These are phyloP conservation scores for Peronospora belbahrii DNA, from an alignment of 352 stramenopile species.

Conservation along the genomic window DNA sequence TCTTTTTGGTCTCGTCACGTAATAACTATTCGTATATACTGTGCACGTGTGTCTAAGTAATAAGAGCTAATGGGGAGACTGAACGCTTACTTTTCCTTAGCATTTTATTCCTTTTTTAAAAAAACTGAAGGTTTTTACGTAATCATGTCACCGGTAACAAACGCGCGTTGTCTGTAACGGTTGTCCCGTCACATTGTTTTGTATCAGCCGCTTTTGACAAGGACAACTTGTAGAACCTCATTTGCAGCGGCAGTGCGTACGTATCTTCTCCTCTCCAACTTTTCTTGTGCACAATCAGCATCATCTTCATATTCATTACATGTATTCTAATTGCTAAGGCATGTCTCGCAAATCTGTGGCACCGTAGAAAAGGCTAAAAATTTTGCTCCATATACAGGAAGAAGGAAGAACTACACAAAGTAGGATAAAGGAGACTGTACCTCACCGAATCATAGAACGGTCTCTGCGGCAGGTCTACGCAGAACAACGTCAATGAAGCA, in stretches of 20 bases:
- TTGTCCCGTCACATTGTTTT: too few relatives aligned
- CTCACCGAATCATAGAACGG: slow-evolving; percentile 38
- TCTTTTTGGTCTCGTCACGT: too few relatives aligned
- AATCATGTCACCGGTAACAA: too few relatives aligned
- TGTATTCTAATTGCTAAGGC: slow-evolving; percentile 55
- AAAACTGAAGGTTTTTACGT: too few relatives aligned
- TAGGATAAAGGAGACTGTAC: slow-evolving; percentile 1
- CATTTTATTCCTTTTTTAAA: too few relatives aligned
- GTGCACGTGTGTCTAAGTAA: too few relatives aligned
- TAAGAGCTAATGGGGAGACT: too few relatives aligned
- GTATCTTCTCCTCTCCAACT: background rate
- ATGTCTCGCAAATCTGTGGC: slow-evolving; percentile 60
- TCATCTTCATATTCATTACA: background rate
- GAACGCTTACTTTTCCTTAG: too few relatives aligned
- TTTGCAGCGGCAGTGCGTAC: slow-evolving; percentile 65
- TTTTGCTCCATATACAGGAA: slow-evolving; percentile 77
- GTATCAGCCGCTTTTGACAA: too few relatives aligned
- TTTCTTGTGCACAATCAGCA: background rate
- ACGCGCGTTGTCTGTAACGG: too few relatives aligned
- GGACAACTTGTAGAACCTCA: slow-evolving; percentile 47
- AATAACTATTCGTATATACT: too few relatives aligned
- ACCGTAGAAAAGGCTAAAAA: slow-evolving; percentile 72
- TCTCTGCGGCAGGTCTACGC: slow-evolving; percentile 55
- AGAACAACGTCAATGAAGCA: slow-evolving; percentile 57
- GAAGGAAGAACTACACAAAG: slow-evolving; percentile 46